phyloP scores from a whole-genome alignment of 768 basidiomycete species.

The Lactarius psammicola region DNA sequence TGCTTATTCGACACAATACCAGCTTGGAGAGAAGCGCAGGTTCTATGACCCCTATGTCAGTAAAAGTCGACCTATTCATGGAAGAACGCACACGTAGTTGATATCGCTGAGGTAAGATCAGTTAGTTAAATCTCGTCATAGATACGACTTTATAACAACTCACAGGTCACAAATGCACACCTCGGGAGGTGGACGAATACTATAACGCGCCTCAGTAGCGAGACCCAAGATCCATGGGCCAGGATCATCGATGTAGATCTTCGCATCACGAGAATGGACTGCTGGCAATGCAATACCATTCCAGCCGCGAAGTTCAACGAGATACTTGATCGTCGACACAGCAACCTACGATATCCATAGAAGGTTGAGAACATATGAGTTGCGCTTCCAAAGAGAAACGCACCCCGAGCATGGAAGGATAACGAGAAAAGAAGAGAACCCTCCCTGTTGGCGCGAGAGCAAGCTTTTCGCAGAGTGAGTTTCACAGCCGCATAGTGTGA shows the following conservation, averaged over 20 bases:
- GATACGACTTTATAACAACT: constrained; percentile 30
- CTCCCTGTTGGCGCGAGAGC: constrained; percentile 86
- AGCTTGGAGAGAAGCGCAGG: constrained; percentile 74
- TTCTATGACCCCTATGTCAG: constrained; percentile 41
- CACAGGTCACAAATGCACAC: constrained; percentile 87
- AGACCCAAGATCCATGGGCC: constrained; percentile 96
- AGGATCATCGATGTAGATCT: constrained; percentile 93
- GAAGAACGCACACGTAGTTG: constrained; percentile 63
- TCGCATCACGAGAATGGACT: constrained; percentile 86
- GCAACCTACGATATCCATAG: constrained; percentile 53
- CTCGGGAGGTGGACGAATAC: constrained; percentile 71
- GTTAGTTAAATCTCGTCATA: not conserved
- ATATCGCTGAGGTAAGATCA: constrained; percentile 56
- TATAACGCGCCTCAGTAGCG: constrained; percentile 79
- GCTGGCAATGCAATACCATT: constrained; percentile 80
- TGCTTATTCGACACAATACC: constrained; percentile 74
- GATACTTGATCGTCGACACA: constrained; percentile 86
- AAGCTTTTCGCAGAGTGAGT: constrained; percentile 46
- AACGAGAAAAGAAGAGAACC: constrained; percentile 82
- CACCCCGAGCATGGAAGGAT: constrained; percentile 89
- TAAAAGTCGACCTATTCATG: constrained; percentile 15
- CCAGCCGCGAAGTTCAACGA: constrained; percentile 93
- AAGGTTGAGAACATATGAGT: not conserved
- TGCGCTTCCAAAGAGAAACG: constrained; percentile 26
- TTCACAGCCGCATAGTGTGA: not conserved